Base-by-base conservation (phyloP, 2,329 filamentous ascomycete genomes). In the Pseudopithomyces maydicus region DNA sequence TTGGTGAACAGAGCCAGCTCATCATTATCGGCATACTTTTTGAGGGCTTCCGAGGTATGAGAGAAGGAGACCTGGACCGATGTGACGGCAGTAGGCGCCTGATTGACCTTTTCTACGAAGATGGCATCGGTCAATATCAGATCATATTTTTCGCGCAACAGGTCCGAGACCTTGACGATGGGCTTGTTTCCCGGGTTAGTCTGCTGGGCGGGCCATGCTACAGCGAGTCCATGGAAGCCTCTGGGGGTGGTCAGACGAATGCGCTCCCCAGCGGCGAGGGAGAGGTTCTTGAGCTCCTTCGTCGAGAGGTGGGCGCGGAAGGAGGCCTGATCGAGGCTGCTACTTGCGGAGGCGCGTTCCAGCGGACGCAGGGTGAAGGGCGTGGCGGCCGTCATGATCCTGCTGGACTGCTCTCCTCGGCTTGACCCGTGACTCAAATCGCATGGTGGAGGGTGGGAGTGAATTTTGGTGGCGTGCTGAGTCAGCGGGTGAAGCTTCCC, bases 111-210 rank as follows among this genome's bases (percentile, higher is more conserved):
- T 2, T 82, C 79, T 22, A 93, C 83, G 7, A 82, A 81, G 46
- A 96, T 80, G 7, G 62, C 61, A 23, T 75, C 72, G 15, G 70
- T 15, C 3, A 95, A 80, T 58, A 89, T 88, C 65, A 96, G 84
- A 1, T 85, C 86, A 63, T 90, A 90, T 6, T 86, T 84, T 35
- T 90, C 88, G 60, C 90, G 88, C 52, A 96, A 85, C 6, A 86
- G 81, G 60, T 90, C 88, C 20, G 90, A 77, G 88, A 79, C 91
- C 85, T 80, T 93, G 22, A 72, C 74, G 45, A 77, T 72, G 3
- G 68, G 66, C 54, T 76, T 77, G 55, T 70, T 75, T 19, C 70
- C 71, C 19, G 70, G 60, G 29, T 78, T 78, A 2, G 74, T 75
- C 55, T 80, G 78, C 35, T 80, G 70, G 3, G 85, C 83, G 39